Base-by-base conservation (phyloP, 176 grass and related monocot genomes). In the Chrysopogon serrulatus region DNA sequence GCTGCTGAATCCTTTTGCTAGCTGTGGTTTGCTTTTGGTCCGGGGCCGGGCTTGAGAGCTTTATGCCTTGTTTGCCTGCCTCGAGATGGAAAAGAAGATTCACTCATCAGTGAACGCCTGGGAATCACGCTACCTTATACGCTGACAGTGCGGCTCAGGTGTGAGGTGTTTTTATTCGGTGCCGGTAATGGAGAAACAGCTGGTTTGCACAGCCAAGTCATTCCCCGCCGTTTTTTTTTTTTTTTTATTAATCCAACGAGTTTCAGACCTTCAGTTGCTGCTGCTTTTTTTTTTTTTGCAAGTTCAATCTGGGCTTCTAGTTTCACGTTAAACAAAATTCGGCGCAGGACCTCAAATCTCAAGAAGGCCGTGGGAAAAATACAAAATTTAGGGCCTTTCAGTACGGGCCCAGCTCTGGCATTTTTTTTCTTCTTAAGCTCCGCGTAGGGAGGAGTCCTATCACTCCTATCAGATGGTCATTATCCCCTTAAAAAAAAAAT, bases 11-110 rank as follows among this genome's bases (percentile, higher is more conserved):
- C 8, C 42, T 18, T 18, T 14, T 1, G 27, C 26, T 78, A 19
- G 45, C 62, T 70, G 68, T 68, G 32, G 56, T 13, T 89, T 81
- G 77, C 84, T 83, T 90, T 90, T 83, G 57, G 1, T 16, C 18
- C 13, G 26, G 31, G 67, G n/a, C n/a, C n/a, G n/a, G 43, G 5
- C 24, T 90, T 43, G 63, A 65, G 63, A 65, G 44, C 73, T 78
- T 90, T 90, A 74, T 90, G 83, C 88, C 45, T 59, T 90, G 84
- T 83, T 79, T 79, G 31, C 10, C 32, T 68, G 31, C 39, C 47
- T 57, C 10, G 1, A 63, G 85, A 82, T 80, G 88, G 81, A 86
- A 91, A 85, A 85, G 86, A 77, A 77, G 90, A 88, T 92, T 81
- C 93, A n/a, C n/a, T n/a, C n/a, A n/a, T n/a, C n/a, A 90, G 53